Conservation (phyloP, 2,329 filamentous ascomycete genomes). For the Neopestalotiopsis clavispora region DNA sequence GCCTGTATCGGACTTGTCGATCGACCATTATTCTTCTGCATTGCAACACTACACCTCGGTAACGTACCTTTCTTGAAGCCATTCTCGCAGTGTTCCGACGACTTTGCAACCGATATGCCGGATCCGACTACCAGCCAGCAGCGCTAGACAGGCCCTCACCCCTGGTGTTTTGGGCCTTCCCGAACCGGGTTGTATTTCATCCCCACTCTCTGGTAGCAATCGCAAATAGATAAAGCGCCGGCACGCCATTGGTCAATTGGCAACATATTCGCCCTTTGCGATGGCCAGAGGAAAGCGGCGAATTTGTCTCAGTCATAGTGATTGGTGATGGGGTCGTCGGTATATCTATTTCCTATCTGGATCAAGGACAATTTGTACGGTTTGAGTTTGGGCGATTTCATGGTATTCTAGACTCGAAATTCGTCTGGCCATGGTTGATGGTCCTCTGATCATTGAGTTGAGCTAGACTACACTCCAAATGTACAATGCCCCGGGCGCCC, state of each 20-base stretch:
- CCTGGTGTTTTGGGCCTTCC: background rate
- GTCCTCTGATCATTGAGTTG: background rate
- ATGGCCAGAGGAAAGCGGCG: background rate
- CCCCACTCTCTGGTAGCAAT: background rate
- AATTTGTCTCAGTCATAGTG: conserved; percentile 9
- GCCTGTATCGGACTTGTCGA: no score
- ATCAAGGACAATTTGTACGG: background rate
- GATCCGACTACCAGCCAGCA: background rate
- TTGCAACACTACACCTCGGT: background rate
- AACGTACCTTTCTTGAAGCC: background rate
- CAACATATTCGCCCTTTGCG: background rate
- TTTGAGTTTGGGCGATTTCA: background rate
- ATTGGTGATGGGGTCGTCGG: background rate
- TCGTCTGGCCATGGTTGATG: background rate
- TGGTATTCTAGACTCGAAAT: background rate
- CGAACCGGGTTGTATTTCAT: conserved; percentile 11
- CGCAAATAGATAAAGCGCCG: conserved; percentile 3
- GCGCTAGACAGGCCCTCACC: background rate
- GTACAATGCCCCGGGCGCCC: background rate
- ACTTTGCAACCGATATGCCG: background rate
- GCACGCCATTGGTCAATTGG: conserved; percentile 4
- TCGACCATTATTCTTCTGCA: no score
- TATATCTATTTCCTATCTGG: background rate
- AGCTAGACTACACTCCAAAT: background rate
- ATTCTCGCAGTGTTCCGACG: conserved; percentile 8